These are phyloP conservation scores for Spencermartinsiella ligniputridi DNA, from an alignment of 1,139 yeast species.

Conservation along the genomic window DNA sequence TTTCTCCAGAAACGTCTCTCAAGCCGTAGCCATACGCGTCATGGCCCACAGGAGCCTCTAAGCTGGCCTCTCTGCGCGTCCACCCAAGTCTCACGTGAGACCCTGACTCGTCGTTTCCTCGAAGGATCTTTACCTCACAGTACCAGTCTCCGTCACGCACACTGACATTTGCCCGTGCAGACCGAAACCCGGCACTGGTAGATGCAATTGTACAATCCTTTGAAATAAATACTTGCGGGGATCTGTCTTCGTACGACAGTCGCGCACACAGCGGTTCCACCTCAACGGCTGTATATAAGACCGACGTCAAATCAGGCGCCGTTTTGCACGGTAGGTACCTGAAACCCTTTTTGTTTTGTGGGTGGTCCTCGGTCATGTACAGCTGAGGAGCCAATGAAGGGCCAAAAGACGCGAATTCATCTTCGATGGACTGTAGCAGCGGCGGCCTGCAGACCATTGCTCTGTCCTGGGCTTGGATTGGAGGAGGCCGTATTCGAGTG, in stretches of 20 bases:
- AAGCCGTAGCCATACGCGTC: conserved; percentile 93
- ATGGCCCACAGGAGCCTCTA: conserved; percentile 94
- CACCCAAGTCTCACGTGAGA: conserved; percentile 76
- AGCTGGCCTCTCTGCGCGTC: conserved; percentile 76
- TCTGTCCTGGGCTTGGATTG: conserved; percentile 22
- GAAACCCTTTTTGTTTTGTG: conserved; percentile 75
- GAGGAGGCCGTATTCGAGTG: conserved; percentile 22
- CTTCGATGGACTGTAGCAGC: conserved; percentile 12
- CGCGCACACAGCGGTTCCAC: conserved; percentile 62
- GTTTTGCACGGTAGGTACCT: conserved; percentile 79
- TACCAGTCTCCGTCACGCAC: conserved; percentile 77
- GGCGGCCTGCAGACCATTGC: conserved; percentile 20
- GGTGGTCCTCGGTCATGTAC: conserved; percentile 65
- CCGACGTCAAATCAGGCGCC: conserved; percentile 53
- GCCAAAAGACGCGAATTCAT: conserved; percentile 4
- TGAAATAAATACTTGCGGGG: conserved; percentile 53
- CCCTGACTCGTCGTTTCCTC: conserved; percentile 29
- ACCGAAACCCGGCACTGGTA: conserved; percentile 72
- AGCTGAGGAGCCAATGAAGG: conserved; percentile 28
- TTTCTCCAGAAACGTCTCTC: conserved; percentile 76
- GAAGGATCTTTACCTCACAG: conserved; percentile 63
- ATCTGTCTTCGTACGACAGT: conserved; percentile 67
- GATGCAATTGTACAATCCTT: conserved; percentile 44
- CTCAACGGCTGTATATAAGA: conserved; percentile 72
- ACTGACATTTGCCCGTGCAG: conserved; percentile 69